Conservation (phyloP, 805 yeast species). For the Barnettozyma vustinii region DNA sequence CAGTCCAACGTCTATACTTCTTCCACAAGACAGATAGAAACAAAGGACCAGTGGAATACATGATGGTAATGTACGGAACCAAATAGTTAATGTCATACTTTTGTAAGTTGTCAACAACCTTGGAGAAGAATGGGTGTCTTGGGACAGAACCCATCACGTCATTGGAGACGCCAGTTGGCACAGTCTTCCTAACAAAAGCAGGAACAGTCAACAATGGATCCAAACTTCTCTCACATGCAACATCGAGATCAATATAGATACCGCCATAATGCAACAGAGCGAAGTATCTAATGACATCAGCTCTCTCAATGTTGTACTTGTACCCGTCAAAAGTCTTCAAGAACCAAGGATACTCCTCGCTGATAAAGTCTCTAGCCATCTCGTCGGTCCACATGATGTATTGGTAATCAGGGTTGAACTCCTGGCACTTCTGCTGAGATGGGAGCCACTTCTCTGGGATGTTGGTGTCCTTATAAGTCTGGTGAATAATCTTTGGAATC, state of each 20-base stretch:
- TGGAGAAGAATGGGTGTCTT: slow-evolving; percentile 76
- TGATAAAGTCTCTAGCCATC: slow-evolving; percentile 71
- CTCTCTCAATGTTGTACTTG: slow-evolving; percentile 78
- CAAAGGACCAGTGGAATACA: slow-evolving; percentile 91
- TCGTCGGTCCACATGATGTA: slow-evolving; percentile 90
- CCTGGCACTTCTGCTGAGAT: slow-evolving; percentile 72
- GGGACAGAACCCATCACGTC: slow-evolving; percentile 92
- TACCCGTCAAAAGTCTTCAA: slow-evolving; percentile 71
- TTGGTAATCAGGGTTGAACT: slow-evolving; percentile 81
- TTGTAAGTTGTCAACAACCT: slow-evolving; percentile 59
- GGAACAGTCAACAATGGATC: slow-evolving; percentile 81
- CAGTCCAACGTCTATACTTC: slow-evolving; percentile 72
- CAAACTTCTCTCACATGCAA: slow-evolving; percentile 72
- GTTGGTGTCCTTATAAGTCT: slow-evolving; percentile 75
- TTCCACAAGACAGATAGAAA: slow-evolving; percentile 85
- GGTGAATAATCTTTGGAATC: slow-evolving; percentile 90
- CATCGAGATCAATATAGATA: slow-evolving; percentile 84
- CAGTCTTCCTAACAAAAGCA: slow-evolving; percentile 81
- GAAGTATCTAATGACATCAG: slow-evolving; percentile 88
- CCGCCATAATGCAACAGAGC: slow-evolving; percentile 83
- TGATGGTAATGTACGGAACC: slow-evolving; percentile 84
- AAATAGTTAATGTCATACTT: slow-evolving; percentile 67
- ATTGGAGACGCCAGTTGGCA: slow-evolving; percentile 88
- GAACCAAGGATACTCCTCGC: slow-evolving; percentile 83
- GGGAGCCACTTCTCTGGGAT: slow-evolving; percentile 79